A percentile compares a stretch with the other conserved stretches of the same genome.
Evolutionary conservation across 164 flowering plant genomes (phyloP).

Genomic region (Stephania yunnanensis): DNA sequence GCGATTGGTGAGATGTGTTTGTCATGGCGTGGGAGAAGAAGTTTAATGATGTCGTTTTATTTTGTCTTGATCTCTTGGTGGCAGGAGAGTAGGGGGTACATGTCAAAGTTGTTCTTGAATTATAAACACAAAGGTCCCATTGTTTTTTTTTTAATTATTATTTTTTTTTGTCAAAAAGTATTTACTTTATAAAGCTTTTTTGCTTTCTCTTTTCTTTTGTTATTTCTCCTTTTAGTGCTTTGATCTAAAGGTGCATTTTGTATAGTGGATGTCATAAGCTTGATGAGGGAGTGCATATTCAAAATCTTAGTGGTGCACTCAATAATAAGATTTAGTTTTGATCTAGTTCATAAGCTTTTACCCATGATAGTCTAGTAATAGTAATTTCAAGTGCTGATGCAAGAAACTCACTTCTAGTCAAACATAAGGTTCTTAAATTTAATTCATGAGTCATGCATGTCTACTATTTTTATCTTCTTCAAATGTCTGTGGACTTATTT

Average conservation of each 20-base stretch:
- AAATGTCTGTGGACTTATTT: background rate
- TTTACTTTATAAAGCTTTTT: background rate
- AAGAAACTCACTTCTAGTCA: background rate
- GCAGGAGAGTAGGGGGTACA: background rate
- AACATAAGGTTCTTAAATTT: background rate
- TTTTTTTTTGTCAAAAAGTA: background rate
- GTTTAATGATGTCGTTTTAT: background rate
- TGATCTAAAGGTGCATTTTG: background rate
- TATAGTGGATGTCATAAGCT: background rate
- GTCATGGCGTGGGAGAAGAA: background rate
- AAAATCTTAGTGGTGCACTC: background rate
- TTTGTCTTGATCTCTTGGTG: background rate
- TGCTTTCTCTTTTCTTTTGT: background rate
- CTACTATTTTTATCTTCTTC: background rate
- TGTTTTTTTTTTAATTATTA: background rate
- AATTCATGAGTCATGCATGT: background rate
- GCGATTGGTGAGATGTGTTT: background rate
- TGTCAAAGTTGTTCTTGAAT: background rate
- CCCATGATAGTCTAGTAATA: background rate
- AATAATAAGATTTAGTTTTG: background rate
- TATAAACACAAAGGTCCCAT: background rate
- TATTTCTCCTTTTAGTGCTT: background rate
- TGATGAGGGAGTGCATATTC: background rate
- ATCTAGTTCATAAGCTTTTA: background rate
- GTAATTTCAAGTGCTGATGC: background rate